phyloP scores from a whole-genome alignment of 2,329 filamentous ascomycete genomes.

The Grosmannia clavigera region DNA sequence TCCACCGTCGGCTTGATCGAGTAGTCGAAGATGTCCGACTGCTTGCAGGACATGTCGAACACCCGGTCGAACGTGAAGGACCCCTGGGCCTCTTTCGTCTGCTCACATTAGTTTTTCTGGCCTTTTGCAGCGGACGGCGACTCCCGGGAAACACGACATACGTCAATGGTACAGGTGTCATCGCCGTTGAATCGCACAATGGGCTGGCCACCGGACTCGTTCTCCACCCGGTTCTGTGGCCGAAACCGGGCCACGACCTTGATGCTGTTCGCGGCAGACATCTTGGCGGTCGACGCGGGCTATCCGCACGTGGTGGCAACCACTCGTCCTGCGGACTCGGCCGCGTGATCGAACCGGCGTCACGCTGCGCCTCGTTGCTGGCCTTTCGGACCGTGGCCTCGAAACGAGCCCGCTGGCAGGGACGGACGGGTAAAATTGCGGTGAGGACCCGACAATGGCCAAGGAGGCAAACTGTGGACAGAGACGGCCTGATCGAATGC shows the following conservation, averaged over 20 bases:
- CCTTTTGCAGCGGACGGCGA: background rate
- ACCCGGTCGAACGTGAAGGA: conserved; percentile 95
- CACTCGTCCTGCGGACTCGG: background rate
- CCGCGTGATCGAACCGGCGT: background rate
- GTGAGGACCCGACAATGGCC: background rate
- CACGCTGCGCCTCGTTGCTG: background rate
- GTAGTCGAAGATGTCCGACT: conserved; percentile 94
- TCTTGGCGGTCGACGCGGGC: conserved; percentile 23
- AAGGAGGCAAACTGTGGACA: background rate
- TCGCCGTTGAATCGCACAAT: conserved; percentile 82
- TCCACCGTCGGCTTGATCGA: conserved; percentile 93
- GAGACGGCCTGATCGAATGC: background rate
- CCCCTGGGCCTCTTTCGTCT: conserved; percentile 74
- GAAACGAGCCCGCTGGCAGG: background rate
- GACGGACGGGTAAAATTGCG: background rate
- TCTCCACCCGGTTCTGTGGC: conserved; percentile 90
- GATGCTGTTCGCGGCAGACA: conserved; percentile 52
- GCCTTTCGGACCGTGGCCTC: background rate
- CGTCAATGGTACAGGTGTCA: conserved; percentile 77
- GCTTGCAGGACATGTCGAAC: conserved; percentile 85
- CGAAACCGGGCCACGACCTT: conserved; percentile 96
- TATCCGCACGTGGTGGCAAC: too few relatives aligned
- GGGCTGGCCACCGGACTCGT: conserved; percentile 78
- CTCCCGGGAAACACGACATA: conserved; percentile 32
- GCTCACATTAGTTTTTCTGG: conserved; percentile 14